Percentiles rank a stretch among this genome's conserved stretches.
Conservation (phyloP, 352 stramenopile genomes). For the Peronospora farinosa region DNA sequence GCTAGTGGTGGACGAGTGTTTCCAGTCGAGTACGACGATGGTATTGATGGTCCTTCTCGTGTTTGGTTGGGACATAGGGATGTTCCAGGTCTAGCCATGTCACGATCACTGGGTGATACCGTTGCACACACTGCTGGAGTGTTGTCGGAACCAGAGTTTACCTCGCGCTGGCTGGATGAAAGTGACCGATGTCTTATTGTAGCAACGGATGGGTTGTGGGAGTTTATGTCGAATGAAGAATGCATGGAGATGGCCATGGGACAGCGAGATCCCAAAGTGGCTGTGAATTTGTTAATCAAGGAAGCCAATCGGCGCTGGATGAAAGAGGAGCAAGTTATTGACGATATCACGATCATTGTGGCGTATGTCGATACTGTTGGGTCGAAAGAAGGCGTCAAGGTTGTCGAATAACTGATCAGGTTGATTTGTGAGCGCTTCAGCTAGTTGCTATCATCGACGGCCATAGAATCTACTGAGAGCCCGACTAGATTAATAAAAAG, state of each 20-base stretch:
- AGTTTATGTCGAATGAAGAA: conserved; percentile 97
- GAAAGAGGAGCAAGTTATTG: conserved; percentile 98
- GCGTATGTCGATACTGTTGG: conserved; percentile 85
- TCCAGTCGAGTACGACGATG: conserved; percentile 97
- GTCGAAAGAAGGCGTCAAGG: conserved; percentile 7
- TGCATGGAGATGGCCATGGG: conserved; percentile 83
- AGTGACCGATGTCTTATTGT: conserved; percentile 93
- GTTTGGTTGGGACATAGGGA: conserved; percentile 99
- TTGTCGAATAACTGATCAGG: not conserved
- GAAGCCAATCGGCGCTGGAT: conserved; percentile 96
- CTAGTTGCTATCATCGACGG: conserved; percentile 1
- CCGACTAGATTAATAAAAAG: too few relatives aligned
- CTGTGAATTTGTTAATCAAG: conserved; percentile 91
- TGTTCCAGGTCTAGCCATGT: conserved; percentile 97
- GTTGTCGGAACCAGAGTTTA: conserved; percentile 94
- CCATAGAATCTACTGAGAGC: too few relatives aligned
- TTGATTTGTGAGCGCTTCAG: conserved; percentile 10
- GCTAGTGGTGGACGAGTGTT: conserved; percentile 94
- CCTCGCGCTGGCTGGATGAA: conserved; percentile 69
- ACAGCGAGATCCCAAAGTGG: conserved; percentile 71
- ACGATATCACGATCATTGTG: conserved; percentile 98
- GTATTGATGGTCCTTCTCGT: conserved; percentile 94
- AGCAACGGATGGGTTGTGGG: conserved; percentile 97
- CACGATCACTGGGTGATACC: conserved; percentile 91
- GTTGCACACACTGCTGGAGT: conserved; percentile 95